Conservation (phyloP, 208 protist species). For the Trichomonas vaginalis region DNA sequence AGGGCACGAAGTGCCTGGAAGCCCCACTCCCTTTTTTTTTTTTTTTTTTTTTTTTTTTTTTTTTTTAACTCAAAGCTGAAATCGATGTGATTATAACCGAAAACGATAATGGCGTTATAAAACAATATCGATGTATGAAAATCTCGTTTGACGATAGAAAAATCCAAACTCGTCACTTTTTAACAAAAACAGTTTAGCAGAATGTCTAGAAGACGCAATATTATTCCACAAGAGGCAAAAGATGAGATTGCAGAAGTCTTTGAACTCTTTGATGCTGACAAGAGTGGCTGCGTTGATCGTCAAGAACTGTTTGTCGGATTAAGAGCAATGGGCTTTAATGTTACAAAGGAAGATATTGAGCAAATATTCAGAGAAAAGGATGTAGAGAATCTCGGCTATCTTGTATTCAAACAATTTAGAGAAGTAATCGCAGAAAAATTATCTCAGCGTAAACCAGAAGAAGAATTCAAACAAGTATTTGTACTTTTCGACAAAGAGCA, state of each 20-base stretch:
- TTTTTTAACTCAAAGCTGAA: no score
- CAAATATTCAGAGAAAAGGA: constrained; percentile 38
- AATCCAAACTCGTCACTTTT: no score
- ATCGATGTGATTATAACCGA: no score
- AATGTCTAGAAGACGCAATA: background rate
- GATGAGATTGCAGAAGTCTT: constrained; percentile 50
- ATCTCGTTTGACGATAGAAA: background rate
- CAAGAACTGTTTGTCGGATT: constrained; percentile 44
- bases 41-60: no score
- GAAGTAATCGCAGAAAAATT: background rate
- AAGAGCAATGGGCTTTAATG: constrained; percentile 44
- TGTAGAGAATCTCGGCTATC: background rate
- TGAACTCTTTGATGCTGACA: constrained; percentile 46
- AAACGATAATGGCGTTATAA: no score
- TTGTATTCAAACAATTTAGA: background rate
- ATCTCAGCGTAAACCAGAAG: background rate
- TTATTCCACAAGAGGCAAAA: constrained; percentile 36
- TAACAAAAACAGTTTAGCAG: background rate
- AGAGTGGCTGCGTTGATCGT: constrained; percentile 41
- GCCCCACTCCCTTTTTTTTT: no score
- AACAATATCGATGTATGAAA: no score
- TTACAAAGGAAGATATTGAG: constrained; percentile 43
- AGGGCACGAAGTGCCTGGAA: no score
- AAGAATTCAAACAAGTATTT: background rate
- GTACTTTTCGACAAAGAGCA: background rate